Evolutionary conservation across 2,329 filamentous ascomycete genomes (phyloP).

Genomic region (Colletotrichum shisoi): DNA sequence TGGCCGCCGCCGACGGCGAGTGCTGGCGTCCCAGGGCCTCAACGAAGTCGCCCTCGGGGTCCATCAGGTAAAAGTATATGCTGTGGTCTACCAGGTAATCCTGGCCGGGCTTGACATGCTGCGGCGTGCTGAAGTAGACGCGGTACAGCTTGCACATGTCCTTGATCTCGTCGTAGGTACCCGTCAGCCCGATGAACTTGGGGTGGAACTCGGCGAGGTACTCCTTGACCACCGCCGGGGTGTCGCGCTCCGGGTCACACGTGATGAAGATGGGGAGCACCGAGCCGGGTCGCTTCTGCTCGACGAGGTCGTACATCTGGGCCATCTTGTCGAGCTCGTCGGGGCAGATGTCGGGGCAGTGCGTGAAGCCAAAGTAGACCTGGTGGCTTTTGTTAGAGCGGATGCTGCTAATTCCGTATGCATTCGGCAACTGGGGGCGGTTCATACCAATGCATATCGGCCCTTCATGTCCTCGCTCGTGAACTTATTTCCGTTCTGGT

Average conservation of each 20-base stretch:
- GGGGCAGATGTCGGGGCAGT: slow-evolving; percentile 98
- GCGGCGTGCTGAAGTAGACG: slow-evolving; percentile 95
- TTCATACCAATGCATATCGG: slow-evolving; percentile 77
- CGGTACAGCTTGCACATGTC: slow-evolving; percentile 93
- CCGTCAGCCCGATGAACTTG: slow-evolving; percentile 85
- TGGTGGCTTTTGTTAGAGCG: slow-evolving; percentile 48
- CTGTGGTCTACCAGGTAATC: slow-evolving; percentile 98
- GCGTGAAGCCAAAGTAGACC: slow-evolving; percentile 98
- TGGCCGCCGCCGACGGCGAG: slow-evolving; percentile 83
- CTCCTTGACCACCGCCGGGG: slow-evolving; percentile 79
- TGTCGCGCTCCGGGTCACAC: slow-evolving; percentile 92
- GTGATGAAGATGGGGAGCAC: slow-evolving; percentile 90
- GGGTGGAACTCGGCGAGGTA: slow-evolving; percentile 93
- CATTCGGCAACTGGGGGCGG: background rate
- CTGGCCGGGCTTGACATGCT: slow-evolving; percentile 86
- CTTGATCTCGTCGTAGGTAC: slow-evolving; percentile 93
- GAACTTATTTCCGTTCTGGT: slow-evolving; percentile 81
- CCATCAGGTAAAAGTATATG: slow-evolving; percentile 99
- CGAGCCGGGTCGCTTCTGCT: slow-evolving; percentile 58
- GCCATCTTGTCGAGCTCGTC: slow-evolving; percentile 99
- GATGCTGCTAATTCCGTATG: background rate
- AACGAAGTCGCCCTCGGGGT: slow-evolving; percentile 96
- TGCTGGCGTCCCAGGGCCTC: slow-evolving; percentile 96
- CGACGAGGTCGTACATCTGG: slow-evolving; percentile 82
- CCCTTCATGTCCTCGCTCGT: slow-evolving; percentile 84